Percentiles rank a stretch among this genome's conserved stretches.
Evolutionary conservation across 352 stramenopile genomes (phyloP).

Genomic region (Phytopythium kandeliae): DNA sequence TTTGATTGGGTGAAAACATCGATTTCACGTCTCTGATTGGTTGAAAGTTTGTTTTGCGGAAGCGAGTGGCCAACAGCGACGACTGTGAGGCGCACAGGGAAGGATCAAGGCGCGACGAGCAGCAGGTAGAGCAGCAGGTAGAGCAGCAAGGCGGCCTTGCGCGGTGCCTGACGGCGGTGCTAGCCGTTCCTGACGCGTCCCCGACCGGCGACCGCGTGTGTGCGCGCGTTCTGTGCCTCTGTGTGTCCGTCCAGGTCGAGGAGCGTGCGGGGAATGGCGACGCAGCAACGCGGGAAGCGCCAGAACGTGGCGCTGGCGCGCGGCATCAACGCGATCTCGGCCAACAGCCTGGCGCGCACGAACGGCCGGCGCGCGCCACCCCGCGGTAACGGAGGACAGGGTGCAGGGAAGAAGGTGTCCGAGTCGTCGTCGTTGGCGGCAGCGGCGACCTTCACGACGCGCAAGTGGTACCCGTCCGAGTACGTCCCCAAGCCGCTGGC

Average conservation of each 20-base stretch:
- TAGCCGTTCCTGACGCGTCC: neutral
- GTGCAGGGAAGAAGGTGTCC: slow-evolving; percentile 5
- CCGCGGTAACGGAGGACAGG: slow-evolving; percentile 9
- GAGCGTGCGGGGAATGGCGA: neutral
- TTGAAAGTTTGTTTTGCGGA: neutral
- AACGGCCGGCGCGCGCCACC: slow-evolving; percentile 50
- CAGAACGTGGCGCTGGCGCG: slow-evolving; percentile 59
- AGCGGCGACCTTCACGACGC: slow-evolving; percentile 12
- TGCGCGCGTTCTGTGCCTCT: neutral
- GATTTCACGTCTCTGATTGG: neutral
- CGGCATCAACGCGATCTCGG: slow-evolving; percentile 73
- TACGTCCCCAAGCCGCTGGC: slow-evolving; percentile 71
- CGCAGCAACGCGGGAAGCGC: slow-evolving; percentile 23
- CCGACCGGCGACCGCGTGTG: neutral
- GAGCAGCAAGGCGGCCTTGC: neutral
- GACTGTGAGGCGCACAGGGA: neutral
- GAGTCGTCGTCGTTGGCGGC: neutral
- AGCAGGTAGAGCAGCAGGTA: too few species aligned
- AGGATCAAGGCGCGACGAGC: neutral
- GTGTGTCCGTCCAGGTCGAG: neutral
- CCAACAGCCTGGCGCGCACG: slow-evolving; percentile 55
- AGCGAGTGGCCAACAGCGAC: neutral
- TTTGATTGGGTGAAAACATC: neutral
- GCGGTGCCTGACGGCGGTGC: neutral
- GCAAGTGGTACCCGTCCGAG: slow-evolving; percentile 60